Conservation (phyloP, 805 yeast species). For the Pichia membranifaciens region DNA sequence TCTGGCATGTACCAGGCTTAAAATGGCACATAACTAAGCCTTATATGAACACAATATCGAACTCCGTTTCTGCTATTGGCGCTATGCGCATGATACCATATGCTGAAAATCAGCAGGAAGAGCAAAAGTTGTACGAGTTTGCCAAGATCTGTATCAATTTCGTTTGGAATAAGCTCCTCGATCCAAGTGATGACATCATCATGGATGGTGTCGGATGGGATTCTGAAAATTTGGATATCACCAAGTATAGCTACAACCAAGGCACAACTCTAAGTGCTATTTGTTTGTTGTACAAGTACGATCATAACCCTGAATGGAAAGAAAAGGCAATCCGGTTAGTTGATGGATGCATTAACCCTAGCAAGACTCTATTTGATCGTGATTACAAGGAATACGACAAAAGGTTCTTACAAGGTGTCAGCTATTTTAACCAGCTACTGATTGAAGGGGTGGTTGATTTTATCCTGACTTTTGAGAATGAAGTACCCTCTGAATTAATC, state of each 20-base stretch:
- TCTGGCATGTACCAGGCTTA: conserved; percentile 51
- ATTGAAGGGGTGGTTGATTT: conserved; percentile 67
- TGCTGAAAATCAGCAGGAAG: conserved; percentile 37
- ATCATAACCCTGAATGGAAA: conserved; percentile 47
- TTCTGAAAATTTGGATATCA: conserved; percentile 37
- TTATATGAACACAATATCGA: conserved; percentile 47
- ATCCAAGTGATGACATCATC: conserved; percentile 48
- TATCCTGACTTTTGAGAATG: conserved; percentile 35
- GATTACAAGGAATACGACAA: conserved; percentile 46
- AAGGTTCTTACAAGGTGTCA: conserved; percentile 60
- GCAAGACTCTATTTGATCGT: conserved; percentile 54
- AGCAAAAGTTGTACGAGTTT: conserved; percentile 43
- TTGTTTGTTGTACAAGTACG: conserved; percentile 42
- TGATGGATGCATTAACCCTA: conserved; percentile 51
- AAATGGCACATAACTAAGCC: conserved; percentile 59
- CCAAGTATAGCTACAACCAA: conserved; percentile 62
- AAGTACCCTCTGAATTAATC: conserved; percentile 35
- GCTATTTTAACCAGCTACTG: conserved; percentile 57
- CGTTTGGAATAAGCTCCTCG: conserved; percentile 47
- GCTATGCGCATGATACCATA: conserved; percentile 58
- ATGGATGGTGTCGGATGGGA: conserved; percentile 55
- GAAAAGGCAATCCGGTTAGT: conserved; percentile 44
- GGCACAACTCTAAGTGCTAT: conserved; percentile 60
- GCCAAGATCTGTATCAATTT: conserved; percentile 58
- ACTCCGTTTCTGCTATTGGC: conserved; percentile 59